Percentiles rank a stretch among this genome's conserved stretches.
Evolutionary conservation across 2,329 filamentous ascomycete species (phyloP).

Genomic region (Xylaria multiplex): DNA sequence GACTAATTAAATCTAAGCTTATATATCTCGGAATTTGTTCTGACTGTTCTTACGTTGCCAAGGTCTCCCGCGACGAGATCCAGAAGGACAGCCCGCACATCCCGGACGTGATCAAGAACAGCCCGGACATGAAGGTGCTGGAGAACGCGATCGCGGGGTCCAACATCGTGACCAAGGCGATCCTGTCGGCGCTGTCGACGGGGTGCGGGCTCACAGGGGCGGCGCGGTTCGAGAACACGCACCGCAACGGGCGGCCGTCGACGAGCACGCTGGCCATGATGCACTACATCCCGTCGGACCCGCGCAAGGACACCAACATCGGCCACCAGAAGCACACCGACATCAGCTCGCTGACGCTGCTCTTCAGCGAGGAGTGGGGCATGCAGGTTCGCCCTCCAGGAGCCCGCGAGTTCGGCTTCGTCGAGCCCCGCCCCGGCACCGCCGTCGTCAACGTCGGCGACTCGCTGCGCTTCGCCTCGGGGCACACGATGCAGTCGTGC

Average conservation of each 20-base stretch:
- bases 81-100: conserved; percentile 58
- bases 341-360: conserved; percentile 64
- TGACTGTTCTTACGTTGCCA: conserved; percentile 10
- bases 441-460: conserved; percentile 69
- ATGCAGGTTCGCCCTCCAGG: conserved; percentile 65
- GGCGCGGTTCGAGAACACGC: conserved; percentile 60
- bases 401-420: conserved; percentile 61
- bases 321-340: conserved; percentile 68
- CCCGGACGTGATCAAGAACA: conserved; percentile 60
- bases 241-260: conserved; percentile 61
- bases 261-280: conserved; percentile 64
- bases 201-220: conserved; percentile 58
- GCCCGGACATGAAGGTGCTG: conserved; percentile 58
- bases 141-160: conserved; percentile 61
- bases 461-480: conserved; percentile 65
- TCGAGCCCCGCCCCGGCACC: conserved; percentile 60
- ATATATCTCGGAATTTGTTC: neutral
- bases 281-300: conserved; percentile 62
- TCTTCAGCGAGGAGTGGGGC: conserved; percentile 67
- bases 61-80: conserved; percentile 60
- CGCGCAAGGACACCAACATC: conserved; percentile 55
- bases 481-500: conserved; percentile 64
- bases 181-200: conserved; percentile 62
- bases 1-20: neutral
- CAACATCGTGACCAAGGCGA: conserved; percentile 62